phyloP scores from a whole-genome alignment of 1,139 yeast species.

The Nakaseomyces uthaithaninus region DNA sequence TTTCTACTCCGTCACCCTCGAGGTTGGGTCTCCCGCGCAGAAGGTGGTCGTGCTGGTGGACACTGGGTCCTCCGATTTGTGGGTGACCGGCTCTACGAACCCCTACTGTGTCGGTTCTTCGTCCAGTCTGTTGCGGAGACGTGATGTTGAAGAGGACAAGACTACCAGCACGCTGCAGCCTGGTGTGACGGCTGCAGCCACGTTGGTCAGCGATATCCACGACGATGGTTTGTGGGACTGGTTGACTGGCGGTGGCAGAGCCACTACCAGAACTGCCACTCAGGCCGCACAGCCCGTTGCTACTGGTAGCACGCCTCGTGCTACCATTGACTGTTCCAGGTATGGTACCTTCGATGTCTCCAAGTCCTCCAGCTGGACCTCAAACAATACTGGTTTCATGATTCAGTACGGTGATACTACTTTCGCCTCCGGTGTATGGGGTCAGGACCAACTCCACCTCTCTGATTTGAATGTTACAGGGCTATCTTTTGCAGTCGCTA shows the following conservation, averaged over 20 bases:
- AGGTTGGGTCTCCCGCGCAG: conserved; percentile 49
- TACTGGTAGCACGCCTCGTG: conserved; percentile 9
- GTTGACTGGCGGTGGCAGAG: conserved; percentile 7
- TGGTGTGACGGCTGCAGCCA: background rate
- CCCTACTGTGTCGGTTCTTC: conserved; percentile 17
- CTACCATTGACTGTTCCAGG: conserved; percentile 30
- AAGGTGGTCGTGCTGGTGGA: conserved; percentile 49
- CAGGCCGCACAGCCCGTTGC: conserved; percentile 7
- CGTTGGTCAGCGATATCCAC: background rate
- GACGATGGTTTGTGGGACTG: conserved; percentile 7
- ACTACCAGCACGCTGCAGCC: background rate
- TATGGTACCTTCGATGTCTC: conserved; percentile 40
- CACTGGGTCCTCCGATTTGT: conserved; percentile 67
- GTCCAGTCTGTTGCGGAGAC: background rate
- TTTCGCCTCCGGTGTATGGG: conserved; percentile 53
- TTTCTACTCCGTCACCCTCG: conserved; percentile 26
- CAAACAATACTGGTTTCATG: conserved; percentile 39
- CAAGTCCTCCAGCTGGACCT: conserved; percentile 39
- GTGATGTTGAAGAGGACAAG: background rate
- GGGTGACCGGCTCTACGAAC: conserved; percentile 40
- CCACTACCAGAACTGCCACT: conserved; percentile 7
- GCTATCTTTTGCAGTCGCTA: conserved; percentile 52
- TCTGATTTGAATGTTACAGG: conserved; percentile 37
- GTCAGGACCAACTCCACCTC: conserved; percentile 40
- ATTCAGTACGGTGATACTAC: conserved; percentile 56